Evolutionary conservation across 495 filamentous ascomycete genomes (phyloP).

Genomic region (Neurospora pannonica): DNA sequence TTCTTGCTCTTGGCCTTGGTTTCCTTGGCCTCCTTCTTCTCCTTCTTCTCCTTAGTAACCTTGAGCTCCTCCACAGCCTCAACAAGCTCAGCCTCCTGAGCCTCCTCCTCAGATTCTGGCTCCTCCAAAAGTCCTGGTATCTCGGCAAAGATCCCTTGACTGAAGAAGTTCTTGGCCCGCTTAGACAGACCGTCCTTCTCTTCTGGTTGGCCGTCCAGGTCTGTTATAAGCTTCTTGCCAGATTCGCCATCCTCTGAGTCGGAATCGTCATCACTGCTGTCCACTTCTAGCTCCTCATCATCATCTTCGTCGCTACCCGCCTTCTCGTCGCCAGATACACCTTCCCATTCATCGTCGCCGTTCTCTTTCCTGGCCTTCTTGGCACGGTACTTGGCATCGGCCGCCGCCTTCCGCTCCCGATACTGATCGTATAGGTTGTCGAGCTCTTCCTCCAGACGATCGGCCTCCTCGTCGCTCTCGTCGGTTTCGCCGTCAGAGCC

Average conservation of each 20-base stretch:
- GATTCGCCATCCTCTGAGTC: constrained; percentile 35
- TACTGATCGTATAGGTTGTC: constrained; percentile 82
- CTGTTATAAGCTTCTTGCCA: constrained; percentile 36
- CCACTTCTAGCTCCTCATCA: constrained; percentile 43
- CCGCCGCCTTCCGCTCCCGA: constrained; percentile 64
- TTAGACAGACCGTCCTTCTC: constrained; percentile 58
- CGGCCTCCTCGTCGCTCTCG: constrained; percentile 67
- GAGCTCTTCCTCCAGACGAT: constrained; percentile 71
- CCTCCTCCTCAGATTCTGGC: constrained; percentile 44
- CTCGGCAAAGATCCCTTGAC: constrained; percentile 87
- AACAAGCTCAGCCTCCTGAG: constrained; percentile 14
- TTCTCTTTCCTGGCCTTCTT: constrained; percentile 80
- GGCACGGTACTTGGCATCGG: constrained; percentile 76
- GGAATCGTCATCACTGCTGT: constrained; percentile 44
- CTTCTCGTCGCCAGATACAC: constrained; percentile 64
- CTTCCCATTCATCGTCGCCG: constrained; percentile 82
- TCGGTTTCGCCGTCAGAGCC: constrained; percentile 45
- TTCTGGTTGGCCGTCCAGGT: constrained; percentile 38
- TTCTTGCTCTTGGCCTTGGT: constrained; percentile 14
- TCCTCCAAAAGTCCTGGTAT: constrained; percentile 52
- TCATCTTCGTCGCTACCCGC: constrained; percentile 45
- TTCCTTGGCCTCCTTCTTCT: constrained; percentile 6
- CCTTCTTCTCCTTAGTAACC: constrained; percentile 4
- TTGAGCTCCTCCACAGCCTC: constrained; percentile 1
- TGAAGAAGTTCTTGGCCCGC: constrained; percentile 80